phyloP scores from a whole-genome alignment of 2,329 filamentous ascomycete species.

The Sporothrix euskadiensis region DNA sequence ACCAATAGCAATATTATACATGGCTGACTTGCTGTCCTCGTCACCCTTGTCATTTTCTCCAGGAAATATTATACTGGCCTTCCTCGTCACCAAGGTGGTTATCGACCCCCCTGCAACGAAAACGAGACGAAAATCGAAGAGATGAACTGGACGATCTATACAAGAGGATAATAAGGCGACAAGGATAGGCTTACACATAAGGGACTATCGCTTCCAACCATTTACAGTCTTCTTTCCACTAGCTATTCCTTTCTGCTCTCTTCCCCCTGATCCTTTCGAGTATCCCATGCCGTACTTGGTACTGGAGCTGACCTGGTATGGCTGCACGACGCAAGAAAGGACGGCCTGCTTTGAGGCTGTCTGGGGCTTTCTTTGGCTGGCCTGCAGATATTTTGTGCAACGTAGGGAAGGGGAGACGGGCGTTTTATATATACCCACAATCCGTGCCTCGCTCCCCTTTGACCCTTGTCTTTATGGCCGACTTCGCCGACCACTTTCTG shows the following conservation, averaged over 20 bases:
- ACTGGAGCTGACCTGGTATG: background rate
- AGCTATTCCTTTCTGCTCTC: background rate
- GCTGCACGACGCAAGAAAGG: background rate
- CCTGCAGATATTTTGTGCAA: conserved; percentile 3
- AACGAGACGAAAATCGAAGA: conserved; percentile 1
- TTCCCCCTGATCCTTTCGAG: background rate
- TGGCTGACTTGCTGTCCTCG: background rate
- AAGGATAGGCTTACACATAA: too few relatives aligned
- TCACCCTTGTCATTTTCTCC: background rate
- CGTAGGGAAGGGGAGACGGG: background rate
- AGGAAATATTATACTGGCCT: background rate
- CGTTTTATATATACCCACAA: background rate
- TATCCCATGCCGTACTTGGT: background rate
- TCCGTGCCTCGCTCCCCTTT: background rate
- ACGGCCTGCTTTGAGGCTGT: background rate
- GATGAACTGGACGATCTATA: background rate
- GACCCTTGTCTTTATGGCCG: conserved; percentile 7
- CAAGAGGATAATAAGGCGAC: too few relatives aligned
- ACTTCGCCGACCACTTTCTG: conserved; percentile 3
- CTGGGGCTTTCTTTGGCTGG: background rate
- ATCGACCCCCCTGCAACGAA: background rate
- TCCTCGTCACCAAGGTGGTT: background rate
- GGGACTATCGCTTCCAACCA: background rate
- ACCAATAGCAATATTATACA: background rate
- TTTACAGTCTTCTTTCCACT: background rate